Evolutionary conservation across 306 rosid genomes (phyloP).

Genomic region (Cyamopsis tetragonoloba): DNA sequence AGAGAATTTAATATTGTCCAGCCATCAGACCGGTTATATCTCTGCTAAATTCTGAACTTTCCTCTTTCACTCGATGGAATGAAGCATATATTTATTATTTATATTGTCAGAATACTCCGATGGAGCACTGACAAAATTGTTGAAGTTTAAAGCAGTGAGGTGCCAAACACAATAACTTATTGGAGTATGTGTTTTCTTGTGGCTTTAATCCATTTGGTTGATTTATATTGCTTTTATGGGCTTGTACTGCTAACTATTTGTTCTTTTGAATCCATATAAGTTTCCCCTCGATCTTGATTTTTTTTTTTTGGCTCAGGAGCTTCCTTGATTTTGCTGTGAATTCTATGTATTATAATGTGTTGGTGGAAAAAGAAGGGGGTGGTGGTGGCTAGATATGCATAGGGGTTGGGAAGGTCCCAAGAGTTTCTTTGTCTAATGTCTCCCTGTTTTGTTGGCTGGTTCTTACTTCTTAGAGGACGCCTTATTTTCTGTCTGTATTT

Average conservation of each 20-base stretch:
- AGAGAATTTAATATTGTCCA: not conserved
- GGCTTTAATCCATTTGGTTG: conserved; percentile 1
- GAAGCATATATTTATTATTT: not conserved
- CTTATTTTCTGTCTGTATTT: not conserved
- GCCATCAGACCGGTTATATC: not conserved
- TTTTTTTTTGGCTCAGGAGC: not conserved
- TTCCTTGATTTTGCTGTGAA: not conserved
- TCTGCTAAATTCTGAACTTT: not conserved
- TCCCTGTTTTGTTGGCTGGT: not conserved
- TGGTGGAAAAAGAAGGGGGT: not conserved
- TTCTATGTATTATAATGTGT: not conserved
- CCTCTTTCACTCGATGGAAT: not conserved
- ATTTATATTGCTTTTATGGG: not conserved
- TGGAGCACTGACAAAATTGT: not conserved
- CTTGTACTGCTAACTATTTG: not conserved
- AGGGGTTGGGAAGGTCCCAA: not conserved
- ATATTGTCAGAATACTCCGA: not conserved
- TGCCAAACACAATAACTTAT: not conserved
- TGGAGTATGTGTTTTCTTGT: not conserved
- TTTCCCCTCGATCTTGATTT: not conserved
- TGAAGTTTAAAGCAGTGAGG: not conserved
- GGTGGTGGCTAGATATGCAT: not conserved
- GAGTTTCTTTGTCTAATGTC: no score
- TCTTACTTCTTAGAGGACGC: not conserved
- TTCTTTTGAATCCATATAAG: not conserved